Evolutionary conservation across 495 filamentous ascomycete species (phyloP).

Genomic region (Rhizodiscina lignyota): DNA sequence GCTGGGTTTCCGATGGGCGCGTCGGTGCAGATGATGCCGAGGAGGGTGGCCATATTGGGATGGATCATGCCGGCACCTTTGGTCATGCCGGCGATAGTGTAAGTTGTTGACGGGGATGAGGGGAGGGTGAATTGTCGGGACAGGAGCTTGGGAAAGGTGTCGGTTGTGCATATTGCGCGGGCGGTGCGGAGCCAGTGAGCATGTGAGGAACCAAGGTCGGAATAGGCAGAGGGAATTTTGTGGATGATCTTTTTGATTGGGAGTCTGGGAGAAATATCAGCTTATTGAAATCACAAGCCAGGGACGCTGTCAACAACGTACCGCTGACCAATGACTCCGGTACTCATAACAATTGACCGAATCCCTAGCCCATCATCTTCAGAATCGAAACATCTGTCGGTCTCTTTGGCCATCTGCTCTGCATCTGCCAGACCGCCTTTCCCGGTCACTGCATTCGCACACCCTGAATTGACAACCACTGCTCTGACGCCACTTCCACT

Average conservation of each 20-base stretch:
- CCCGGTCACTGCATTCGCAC: constrained; percentile 94
- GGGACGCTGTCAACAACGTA: constrained; percentile 15
- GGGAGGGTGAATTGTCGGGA: constrained; percentile 75
- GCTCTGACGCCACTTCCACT: constrained; percentile 56
- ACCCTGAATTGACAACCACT: constrained; percentile 88
- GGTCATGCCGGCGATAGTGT: constrained; percentile 84
- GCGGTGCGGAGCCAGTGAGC: constrained; percentile 75
- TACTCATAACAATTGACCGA: constrained; percentile 87
- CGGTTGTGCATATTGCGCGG: constrained; percentile 92
- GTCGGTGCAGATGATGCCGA: constrained; percentile 89
- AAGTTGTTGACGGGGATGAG: constrained; percentile 56
- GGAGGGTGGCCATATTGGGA: constrained; percentile 95
- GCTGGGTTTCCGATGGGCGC: constrained; percentile 56
- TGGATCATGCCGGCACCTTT: constrained; percentile 99
- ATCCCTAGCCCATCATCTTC: constrained; percentile 38
- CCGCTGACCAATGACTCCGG: constrained; percentile 94
- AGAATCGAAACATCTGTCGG: constrained; percentile 45
- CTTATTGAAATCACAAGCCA: not conserved
- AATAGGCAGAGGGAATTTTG: constrained; percentile 61
- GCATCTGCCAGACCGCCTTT: constrained; percentile 86
- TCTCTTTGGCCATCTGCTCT: constrained; percentile 56
- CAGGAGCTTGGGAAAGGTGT: constrained; percentile 95
- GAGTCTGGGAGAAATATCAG: constrained; percentile 29
- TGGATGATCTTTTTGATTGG: constrained; percentile 81
- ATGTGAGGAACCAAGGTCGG: constrained; percentile 53